These are phyloP conservation scores for Rhynchosporium agropyri DNA, from an alignment of 2,329 filamentous ascomycete genomes.

Conservation along the genomic window DNA sequence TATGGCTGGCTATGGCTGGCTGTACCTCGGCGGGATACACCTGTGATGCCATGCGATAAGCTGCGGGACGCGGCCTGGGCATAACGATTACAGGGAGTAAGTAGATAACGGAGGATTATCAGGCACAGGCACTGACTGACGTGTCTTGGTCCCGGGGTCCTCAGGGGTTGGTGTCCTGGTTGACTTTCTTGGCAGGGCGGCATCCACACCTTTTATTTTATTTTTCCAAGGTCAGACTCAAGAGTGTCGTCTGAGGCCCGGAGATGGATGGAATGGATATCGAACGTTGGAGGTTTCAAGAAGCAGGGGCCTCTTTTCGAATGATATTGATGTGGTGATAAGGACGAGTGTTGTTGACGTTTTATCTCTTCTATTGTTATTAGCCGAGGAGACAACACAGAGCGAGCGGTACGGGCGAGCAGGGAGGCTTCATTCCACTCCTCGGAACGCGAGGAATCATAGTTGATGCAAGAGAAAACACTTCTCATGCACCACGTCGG, in stretches of 20 bases:
- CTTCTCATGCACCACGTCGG: slow-evolving; percentile 4
- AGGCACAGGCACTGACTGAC: slow-evolving; percentile 1
- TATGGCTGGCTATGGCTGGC: neutral
- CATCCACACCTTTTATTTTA: neutral
- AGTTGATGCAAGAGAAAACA: neutral
- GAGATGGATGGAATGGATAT: slow-evolving; percentile 10
- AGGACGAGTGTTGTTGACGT: too few relatives aligned
- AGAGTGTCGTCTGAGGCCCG: slow-evolving; percentile 4
- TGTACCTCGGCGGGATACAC: neutral
- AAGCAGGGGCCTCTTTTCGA: neutral
- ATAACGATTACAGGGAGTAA: neutral
- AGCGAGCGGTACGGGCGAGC: too few relatives aligned
- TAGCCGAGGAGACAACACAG: too few relatives aligned
- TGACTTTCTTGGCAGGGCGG: slow-evolving; percentile 12
- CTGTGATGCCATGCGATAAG: slow-evolving; percentile 1
- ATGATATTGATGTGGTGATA: too few relatives aligned
- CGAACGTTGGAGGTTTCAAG: slow-evolving; percentile 5
- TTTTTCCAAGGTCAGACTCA: too few relatives aligned
- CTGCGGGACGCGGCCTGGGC: neutral
- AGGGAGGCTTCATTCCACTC: too few relatives aligned
- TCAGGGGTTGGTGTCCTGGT: neutral
- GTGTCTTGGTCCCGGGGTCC: slow-evolving; percentile 1
- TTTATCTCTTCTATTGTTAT: neutral
- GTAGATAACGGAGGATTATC: slow-evolving; percentile 5
- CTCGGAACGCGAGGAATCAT: too few relatives aligned